Evolutionary conservation across 1,284 basidiomycete genomes (phyloP).

Genomic region (Austroboletus niveus): DNA sequence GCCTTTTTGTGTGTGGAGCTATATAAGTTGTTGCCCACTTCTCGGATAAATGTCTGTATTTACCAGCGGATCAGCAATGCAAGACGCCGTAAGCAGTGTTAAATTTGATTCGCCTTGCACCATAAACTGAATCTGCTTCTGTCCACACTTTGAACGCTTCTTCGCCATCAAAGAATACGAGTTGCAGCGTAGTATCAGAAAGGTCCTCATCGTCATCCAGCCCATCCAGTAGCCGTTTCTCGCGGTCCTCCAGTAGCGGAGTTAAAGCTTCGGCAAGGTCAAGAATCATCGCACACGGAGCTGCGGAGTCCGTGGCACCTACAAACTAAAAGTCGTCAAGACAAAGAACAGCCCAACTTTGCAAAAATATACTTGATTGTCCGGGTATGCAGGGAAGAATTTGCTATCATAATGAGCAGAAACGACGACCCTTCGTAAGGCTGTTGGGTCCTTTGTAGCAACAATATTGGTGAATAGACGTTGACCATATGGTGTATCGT

Average conservation of each 20-base stretch:
- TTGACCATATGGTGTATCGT: constrained; percentile 80
- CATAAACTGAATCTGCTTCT: constrained; percentile 88
- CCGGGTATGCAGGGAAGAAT: constrained; percentile 71
- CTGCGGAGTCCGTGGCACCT: constrained; percentile 97
- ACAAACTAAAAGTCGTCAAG: constrained; percentile 65
- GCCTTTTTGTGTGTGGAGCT: constrained; percentile 56
- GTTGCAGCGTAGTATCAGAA: constrained; percentile 81
- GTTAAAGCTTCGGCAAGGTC: constrained; percentile 83
- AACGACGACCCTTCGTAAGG: constrained; percentile 79
- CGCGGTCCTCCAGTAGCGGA: constrained; percentile 65
- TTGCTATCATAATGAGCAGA: constrained; percentile 97
- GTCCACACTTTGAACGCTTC: constrained; percentile 96
- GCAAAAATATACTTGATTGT: constrained; percentile 59
- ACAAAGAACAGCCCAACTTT: neutral
- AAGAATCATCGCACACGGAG: constrained; percentile 91
- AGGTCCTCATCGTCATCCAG: constrained; percentile 74
- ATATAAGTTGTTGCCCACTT: constrained; percentile 78
- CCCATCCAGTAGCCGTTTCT: constrained; percentile 53
- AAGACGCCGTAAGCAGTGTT: neutral
- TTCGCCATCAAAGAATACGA: constrained; percentile 98
- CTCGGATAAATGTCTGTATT: constrained; percentile 74
- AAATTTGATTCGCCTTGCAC: constrained; percentile 61
- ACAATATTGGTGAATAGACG: constrained; percentile 89
- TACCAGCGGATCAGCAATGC: constrained; percentile 2
- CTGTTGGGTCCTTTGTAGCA: constrained; percentile 90